Percentiles rank a stretch among this genome's conserved stretches.
phyloP scores from a whole-genome alignment of 768 basidiomycete genomes.

The Suillus bovinus region DNA sequence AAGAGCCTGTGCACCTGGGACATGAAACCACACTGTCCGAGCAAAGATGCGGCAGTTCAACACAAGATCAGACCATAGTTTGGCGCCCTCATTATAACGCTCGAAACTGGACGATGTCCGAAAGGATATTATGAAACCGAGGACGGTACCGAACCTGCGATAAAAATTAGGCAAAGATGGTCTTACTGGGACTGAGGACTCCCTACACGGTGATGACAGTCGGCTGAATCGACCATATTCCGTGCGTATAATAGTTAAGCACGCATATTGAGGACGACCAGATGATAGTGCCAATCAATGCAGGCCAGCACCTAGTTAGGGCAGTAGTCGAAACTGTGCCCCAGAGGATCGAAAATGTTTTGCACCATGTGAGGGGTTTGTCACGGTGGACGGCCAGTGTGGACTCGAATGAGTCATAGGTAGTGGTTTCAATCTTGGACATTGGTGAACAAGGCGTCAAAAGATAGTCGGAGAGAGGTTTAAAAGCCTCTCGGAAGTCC shows the following conservation, averaged over 20 bases:
- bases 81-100: slow-evolving; percentile 70
- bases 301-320: slow-evolving; percentile 40
- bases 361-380: not conserved
- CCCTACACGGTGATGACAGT: slow-evolving; percentile 69
- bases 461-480: not conserved
- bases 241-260: slow-evolving; percentile 47
- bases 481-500: not conserved
- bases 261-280: slow-evolving; percentile 60
- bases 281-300: slow-evolving; percentile 58
- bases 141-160: slow-evolving; percentile 55
- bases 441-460: not conserved
- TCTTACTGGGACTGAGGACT: not conserved
- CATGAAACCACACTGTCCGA: slow-evolving; percentile 68
- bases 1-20: slow-evolving; percentile 44
- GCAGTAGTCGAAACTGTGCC: slow-evolving; percentile 21
- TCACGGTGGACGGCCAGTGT: not conserved
- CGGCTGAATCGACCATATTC: slow-evolving; percentile 40
- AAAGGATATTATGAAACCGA: slow-evolving; percentile 75
- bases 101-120: slow-evolving; percentile 73
- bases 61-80: slow-evolving; percentile 66
- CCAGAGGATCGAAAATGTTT: not conserved
- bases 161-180: slow-evolving; percentile 30
- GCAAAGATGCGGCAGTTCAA: slow-evolving; percentile 54
- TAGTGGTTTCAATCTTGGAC: not conserved
- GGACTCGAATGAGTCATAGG: not conserved